phyloP scores from a whole-genome alignment of 116 monocot species.

The Posidonia oceanica region DNA sequence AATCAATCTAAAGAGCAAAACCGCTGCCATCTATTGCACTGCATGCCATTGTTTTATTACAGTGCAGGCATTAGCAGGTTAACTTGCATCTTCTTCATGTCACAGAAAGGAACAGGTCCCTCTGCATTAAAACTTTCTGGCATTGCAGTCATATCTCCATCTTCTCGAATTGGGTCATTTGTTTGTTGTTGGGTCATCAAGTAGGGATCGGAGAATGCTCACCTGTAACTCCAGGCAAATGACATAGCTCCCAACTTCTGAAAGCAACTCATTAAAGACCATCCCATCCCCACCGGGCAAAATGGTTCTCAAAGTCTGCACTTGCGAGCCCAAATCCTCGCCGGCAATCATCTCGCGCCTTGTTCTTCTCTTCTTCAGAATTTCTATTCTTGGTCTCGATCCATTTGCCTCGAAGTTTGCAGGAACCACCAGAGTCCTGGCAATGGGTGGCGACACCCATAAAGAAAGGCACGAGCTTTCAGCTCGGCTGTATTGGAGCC shows the following conservation, averaged over 20 bases:
- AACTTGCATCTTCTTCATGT: no score
- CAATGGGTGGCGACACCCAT: neutral
- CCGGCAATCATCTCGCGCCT: neutral
- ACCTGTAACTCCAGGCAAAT: constrained; percentile 39
- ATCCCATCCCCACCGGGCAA: constrained; percentile 36
- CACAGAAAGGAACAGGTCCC: no score
- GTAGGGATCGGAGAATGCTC: constrained; percentile 26
- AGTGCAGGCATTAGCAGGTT: no score
- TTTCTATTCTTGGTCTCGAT: neutral
- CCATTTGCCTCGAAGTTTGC: neutral
- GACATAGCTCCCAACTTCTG: constrained; percentile 36
- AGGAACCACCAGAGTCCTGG: constrained; percentile 7
- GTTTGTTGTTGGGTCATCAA: neutral
- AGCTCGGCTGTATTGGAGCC: constrained; percentile 12
- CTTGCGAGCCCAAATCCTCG: constrained; percentile 12
- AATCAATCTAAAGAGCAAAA: no score
- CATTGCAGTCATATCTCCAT: no score
- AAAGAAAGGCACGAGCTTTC: neutral
- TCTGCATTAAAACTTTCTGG: no score
- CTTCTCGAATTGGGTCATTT: no score
- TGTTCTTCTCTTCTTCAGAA: neutral
- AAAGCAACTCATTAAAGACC: constrained; percentile 27
- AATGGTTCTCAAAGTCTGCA: constrained; percentile 24
- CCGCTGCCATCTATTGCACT: no score
- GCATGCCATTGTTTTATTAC: no score